Percentiles rank a stretch among this genome's conserved stretches.
These are phyloP conservation scores for Mayamaea pseudoterrestris DNA, from an alignment of 108 stramenopile species.

Conservation along the genomic window DNA sequence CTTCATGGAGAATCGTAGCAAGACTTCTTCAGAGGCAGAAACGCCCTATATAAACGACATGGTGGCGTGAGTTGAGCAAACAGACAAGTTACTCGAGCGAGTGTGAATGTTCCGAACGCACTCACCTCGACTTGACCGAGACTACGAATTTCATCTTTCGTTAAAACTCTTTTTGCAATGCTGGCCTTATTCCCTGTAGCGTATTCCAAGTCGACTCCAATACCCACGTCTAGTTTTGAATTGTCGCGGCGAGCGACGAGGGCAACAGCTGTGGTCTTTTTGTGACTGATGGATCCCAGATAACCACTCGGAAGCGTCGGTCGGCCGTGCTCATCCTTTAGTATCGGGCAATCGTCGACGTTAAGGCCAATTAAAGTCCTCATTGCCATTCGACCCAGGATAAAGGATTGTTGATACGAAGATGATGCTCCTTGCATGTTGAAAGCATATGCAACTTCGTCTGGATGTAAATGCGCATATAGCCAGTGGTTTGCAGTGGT, in stretches of 20 bases:
- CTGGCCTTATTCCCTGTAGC: constrained; percentile 25
- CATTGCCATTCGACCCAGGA: constrained; percentile 67
- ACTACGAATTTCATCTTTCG: constrained; percentile 31
- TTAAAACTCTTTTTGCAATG: constrained; percentile 53
- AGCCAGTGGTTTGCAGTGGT: too few species aligned
- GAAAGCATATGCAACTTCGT: too few species aligned
- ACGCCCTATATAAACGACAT: constrained; percentile 24
- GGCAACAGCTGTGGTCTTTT: constrained; percentile 28
- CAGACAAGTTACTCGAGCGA: too few species aligned
- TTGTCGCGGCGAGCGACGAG: constrained; percentile 16
- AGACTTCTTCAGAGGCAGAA: constrained; percentile 57
- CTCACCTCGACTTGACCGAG: constrained; percentile 40
- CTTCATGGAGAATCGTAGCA: constrained; percentile 75
- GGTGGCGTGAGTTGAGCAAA: neutral
- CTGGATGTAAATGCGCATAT: too few species aligned
- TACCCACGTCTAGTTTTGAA: too few species aligned
- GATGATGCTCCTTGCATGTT: too few species aligned
- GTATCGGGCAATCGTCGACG: neutral
- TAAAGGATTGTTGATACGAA: constrained; percentile 50
- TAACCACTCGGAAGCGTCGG: constrained; percentile 39
- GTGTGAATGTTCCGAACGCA: neutral
- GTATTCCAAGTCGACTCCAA: constrained; percentile 72
- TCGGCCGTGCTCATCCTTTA: constrained; percentile 55
- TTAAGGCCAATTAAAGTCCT: constrained; percentile 27
- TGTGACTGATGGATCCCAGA: constrained; percentile 71